phyloP scores from a whole-genome alignment of 164 flowering plant genomes.

The Chimonanthus salicifolius region DNA sequence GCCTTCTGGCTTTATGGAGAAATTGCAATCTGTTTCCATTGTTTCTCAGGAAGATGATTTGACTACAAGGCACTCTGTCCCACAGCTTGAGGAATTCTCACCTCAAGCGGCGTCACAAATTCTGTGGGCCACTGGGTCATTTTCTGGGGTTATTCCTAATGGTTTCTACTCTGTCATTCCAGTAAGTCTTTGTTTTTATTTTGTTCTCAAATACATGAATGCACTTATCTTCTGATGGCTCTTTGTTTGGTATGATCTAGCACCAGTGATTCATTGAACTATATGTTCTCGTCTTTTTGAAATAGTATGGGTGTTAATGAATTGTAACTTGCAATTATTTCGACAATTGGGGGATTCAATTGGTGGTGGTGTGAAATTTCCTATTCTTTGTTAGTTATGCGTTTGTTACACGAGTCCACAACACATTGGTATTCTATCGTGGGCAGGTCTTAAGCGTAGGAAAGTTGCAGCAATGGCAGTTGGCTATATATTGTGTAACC shows the following conservation, averaged over 20 bases:
- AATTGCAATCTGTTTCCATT: conserved; percentile 69
- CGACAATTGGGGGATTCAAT: background rate
- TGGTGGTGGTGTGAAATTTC: background rate
- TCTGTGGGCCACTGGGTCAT: conserved; percentile 81
- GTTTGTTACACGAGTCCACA: background rate
- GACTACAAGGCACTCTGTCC: conserved; percentile 30
- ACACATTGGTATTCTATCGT: too few relatives aligned
- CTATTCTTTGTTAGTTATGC: background rate
- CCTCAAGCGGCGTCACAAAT: conserved; percentile 66
- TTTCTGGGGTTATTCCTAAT: conserved; percentile 82
- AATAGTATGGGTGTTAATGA: too few relatives aligned
- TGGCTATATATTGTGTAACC: too few relatives aligned
- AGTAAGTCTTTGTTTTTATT: conserved; percentile 39
- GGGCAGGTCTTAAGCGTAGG: too few relatives aligned
- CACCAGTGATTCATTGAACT: background rate
- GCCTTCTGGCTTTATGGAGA: conserved; percentile 70
- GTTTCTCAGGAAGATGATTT: conserved; percentile 45
- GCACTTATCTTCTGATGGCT: background rate
- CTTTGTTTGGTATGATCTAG: background rate
- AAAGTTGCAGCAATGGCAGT: too few relatives aligned
- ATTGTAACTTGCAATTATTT: background rate
- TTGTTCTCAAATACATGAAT: background rate
- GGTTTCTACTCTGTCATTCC: conserved; percentile 90
- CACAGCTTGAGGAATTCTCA: conserved; percentile 46
- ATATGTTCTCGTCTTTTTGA: background rate